A percentile compares a stretch with the other conserved stretches of the same genome.
Conservation (phyloP, 2,329 filamentous ascomycete genomes). For the Aspergillus versicolor region DNA sequence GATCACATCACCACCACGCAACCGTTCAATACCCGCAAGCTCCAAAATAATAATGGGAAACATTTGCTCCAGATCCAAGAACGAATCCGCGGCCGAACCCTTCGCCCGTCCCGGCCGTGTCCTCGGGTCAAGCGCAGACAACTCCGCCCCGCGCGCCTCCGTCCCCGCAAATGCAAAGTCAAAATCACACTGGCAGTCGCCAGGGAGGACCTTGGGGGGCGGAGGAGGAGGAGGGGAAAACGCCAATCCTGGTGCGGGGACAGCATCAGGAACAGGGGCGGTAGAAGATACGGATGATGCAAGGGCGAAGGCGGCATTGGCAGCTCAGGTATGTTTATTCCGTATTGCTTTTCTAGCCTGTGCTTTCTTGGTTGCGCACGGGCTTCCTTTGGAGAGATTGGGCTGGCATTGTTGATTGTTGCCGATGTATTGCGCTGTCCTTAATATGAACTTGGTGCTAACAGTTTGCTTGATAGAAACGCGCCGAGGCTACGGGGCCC, state of each 20-base stretch:
- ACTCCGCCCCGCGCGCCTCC: slow-evolving; percentile 53
- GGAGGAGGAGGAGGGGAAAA: slow-evolving; percentile 19
- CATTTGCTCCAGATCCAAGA: slow-evolving; percentile 72
- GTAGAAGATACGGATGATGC: slow-evolving; percentile 52
- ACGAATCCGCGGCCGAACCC: slow-evolving; percentile 54
- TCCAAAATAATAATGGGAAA: slow-evolving; percentile 68
- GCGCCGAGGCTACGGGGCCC: slow-evolving; percentile 56
- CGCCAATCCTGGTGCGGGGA: slow-evolving; percentile 3
- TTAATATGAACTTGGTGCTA: neutral
- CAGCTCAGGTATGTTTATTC: slow-evolving; percentile 70
- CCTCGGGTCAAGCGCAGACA: slow-evolving; percentile 52
- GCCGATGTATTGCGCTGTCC: neutral
- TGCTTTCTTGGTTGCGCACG: neutral
- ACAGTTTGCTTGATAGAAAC: slow-evolving; percentile 53
- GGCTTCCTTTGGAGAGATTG: neutral
- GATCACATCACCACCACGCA: neutral
- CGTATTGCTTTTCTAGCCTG: neutral
- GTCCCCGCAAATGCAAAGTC: slow-evolving; percentile 41
- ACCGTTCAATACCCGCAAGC: neutral
- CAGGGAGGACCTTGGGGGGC: slow-evolving; percentile 65
- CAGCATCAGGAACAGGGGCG: slow-evolving; percentile 2
- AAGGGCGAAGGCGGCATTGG: slow-evolving; percentile 70
- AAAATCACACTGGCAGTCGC: slow-evolving; percentile 37
- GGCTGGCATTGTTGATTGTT: too few relatives aligned
- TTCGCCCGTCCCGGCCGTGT: slow-evolving; percentile 73